Base-by-base conservation (phyloP, 2,329 filamentous ascomycete species). In the Dothistroma septosporum region DNA sequence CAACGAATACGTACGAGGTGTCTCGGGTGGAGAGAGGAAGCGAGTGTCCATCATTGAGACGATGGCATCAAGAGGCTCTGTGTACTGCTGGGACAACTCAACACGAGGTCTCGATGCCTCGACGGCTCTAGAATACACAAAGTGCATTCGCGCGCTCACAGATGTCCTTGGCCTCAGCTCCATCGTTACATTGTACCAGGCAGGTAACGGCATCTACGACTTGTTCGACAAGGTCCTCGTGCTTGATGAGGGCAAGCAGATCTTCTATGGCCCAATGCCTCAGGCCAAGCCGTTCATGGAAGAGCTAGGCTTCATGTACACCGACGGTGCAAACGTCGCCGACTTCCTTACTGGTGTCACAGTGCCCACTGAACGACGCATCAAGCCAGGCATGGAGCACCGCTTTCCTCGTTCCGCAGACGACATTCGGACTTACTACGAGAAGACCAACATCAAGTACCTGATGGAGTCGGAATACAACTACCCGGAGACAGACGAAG, bases 191-290 rank as follows among this genome's bases (percentile, higher is more conserved):
- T 77, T 89, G 0, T 90, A 90, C 70, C 87, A 90, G 69, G 87
- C 87, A 2, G 85, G 85, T 6, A 87, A 90, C 58, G 85, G 82
- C 24, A 89, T 90, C 61, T 89, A 88, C 70, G 77, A 87, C 28
- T 78, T 86, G 0, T 89, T 90, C 69, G 86, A 90, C 70, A 90
- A 89, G 69, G 86, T 89, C 0, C 77, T 89, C 0, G 81, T 90
- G 9, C 79, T 90, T 3, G 86, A 89, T 52, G 81, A 85, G 60
- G 87, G 87, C 52, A 84, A 85, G 62, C 73, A 89, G 66, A 80
- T 88, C 50, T 90, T 82, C 75, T 89, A 87, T 64, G 87, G 87
- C 0, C 80, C 85, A 0, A 76, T 79, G 64, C 73, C 78, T 6
- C 77, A 86, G 61, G 87, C 87, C 0, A 75, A 79, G 4, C 82